Conservation (phyloP, 208 protist species). For the Strigomonas oncopelti region DNA sequence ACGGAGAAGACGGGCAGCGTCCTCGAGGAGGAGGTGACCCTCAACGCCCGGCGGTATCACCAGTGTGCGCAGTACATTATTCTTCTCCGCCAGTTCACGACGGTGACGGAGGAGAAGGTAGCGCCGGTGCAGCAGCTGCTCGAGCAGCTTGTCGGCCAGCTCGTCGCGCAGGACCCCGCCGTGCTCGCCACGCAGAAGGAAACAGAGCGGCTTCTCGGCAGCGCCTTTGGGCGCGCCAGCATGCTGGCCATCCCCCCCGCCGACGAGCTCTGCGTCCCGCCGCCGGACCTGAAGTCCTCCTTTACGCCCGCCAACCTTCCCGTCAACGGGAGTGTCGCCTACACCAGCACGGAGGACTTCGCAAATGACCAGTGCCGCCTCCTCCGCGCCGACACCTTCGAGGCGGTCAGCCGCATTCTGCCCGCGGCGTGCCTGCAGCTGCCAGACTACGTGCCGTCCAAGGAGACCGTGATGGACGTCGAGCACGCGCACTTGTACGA, state of each 20-base stretch:
- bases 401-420: constrained; percentile 60
- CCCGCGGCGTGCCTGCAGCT: constrained; percentile 67
- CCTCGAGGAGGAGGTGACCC: background rate
- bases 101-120: constrained; percentile 8
- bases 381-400: constrained; percentile 86
- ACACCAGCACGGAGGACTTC: constrained; percentile 50
- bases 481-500: constrained; percentile 69
- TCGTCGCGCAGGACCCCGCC: background rate
- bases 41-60: constrained; percentile 37
- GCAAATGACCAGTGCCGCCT: constrained; percentile 73
- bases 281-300: constrained; percentile 46
- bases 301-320: constrained; percentile 72
- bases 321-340: constrained; percentile 41
- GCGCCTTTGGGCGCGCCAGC: background rate
- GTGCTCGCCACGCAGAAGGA: background rate
- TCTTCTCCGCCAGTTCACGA: constrained; percentile 51
- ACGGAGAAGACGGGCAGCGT: constrained; percentile 9
- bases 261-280: constrained; percentile 51
- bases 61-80: constrained; percentile 70
- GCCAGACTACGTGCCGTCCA: constrained; percentile 40
- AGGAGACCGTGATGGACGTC: constrained; percentile 61
- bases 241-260: constrained; percentile 55
- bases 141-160: constrained; percentile 20
- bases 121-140: constrained; percentile 20
- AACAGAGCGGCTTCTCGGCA: background rate